Base-by-base conservation (phyloP, 768 basidiomycete species). In the Phanerochaete sordida region DNA sequence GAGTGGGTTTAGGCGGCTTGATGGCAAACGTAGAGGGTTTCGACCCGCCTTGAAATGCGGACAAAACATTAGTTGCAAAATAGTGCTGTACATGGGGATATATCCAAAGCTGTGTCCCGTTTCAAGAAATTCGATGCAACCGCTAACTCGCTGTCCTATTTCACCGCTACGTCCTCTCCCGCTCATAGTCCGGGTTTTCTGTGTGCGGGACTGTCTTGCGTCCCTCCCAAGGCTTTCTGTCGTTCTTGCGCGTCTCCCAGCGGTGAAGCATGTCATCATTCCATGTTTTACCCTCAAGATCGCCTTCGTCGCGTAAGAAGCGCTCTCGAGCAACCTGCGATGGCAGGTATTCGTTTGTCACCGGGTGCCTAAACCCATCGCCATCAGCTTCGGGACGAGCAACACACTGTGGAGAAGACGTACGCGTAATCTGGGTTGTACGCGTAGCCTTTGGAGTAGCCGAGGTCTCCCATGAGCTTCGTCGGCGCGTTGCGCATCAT, bases 401-500 rank as follows among this genome's bases (percentile, higher is more conserved):
- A 24, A 46, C 28, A 12, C 9, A 35, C 37, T 21, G 16, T 31
- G 37, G n/a, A 24, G 24, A n/a, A 3, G 52, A 69, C 75, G 47
- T 30, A 77, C 74, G 65, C 68, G 60, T 75, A 83, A 21, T 74
- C 74, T 0, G 82, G 81, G 60, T 82, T 79, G 66, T 79, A 86
- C 43, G 72, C 63, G 63, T 86, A 86, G 8, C 74, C 79, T 33
- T 76, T 66, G 1, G 76, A 77, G 58, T 82, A 81, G 3, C 78
- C 83, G 2, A 85, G 74, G 28, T 76, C 69, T 65, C 81, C 80
- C 81, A 84, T 82, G 19, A 83, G 68, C 30, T 64, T 64, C 2
- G 90, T 91, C 2, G 91, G 90, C 9, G 90, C 90, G 71, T 94
- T 93, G 30, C 93, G 81, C 65, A 93, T 79, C 37, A 80, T 77